Percentiles rank a stretch among this genome's conserved stretches.
phyloP scores from a whole-genome alignment of 2,329 filamentous ascomycete species.

The Phoma herbarum region DNA sequence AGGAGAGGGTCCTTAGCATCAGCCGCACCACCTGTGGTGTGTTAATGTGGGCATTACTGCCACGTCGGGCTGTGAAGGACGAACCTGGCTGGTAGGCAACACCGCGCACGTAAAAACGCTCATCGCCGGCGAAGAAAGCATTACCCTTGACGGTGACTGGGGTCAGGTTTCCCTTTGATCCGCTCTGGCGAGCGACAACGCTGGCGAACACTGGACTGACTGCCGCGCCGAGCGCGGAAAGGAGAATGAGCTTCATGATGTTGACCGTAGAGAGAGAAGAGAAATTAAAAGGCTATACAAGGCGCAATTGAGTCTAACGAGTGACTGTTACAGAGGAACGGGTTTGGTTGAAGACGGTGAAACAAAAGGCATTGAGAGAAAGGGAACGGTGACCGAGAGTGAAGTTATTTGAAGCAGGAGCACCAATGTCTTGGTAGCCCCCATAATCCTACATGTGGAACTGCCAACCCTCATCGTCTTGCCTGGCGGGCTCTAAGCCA shows the following conservation, averaged over 20 bases:
- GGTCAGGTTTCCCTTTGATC: conserved; percentile 54
- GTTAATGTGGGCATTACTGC: conserved; percentile 33
- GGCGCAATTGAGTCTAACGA: conserved; percentile 45
- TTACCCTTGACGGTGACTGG: conserved; percentile 68
- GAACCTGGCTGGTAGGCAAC: conserved; percentile 73
- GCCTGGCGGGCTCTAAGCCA: conserved; percentile 44
- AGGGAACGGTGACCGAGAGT: conserved; percentile 29
- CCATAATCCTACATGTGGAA: conserved; percentile 44
- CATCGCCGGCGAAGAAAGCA: conserved; percentile 68
- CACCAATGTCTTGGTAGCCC: conserved; percentile 39
- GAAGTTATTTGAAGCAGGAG: conserved; percentile 45
- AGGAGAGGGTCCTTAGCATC: conserved; percentile 74
- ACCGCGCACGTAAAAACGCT: conserved; percentile 68
- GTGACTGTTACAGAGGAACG: conserved; percentile 47
- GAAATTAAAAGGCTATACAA: conserved; percentile 42
- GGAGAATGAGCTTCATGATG: conserved; percentile 44
- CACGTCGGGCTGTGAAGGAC: conserved; percentile 49
- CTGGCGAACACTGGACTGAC: conserved; percentile 40
- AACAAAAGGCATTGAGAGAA: conserved; percentile 38
- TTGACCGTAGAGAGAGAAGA: conserved; percentile 23
- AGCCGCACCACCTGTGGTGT: conserved; percentile 51
- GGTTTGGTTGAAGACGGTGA: conserved; percentile 32
- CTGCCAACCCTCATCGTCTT: conserved; percentile 48
- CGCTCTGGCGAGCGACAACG: conserved; percentile 34
- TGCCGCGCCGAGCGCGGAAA: conserved; percentile 39